Conservation (phyloP, 129 eudicot species). For the Ambrosia trifida region DNA sequence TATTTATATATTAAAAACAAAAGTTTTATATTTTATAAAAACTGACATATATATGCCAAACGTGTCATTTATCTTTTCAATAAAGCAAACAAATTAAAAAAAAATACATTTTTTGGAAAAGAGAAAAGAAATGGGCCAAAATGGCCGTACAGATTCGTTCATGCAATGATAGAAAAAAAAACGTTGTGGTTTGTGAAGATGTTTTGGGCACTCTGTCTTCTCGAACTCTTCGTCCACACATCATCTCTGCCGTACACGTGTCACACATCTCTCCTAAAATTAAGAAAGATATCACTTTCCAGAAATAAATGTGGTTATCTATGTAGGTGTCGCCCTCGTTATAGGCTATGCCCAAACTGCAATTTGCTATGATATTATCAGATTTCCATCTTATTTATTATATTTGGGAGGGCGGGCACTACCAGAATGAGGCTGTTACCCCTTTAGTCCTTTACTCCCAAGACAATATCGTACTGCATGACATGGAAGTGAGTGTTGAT, state of each 20-base stretch:
- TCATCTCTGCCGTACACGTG: slow-evolving; percentile 31
- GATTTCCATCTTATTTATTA: too few relatives aligned
- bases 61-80: not conserved
- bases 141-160: slow-evolving; percentile 37
- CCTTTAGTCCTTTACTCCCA: too few relatives aligned
- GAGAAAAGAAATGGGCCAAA: not conserved
- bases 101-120: not conserved
- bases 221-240: slow-evolving; percentile 27
- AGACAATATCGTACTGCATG: too few relatives aligned
- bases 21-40: too few relatives aligned
- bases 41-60: too few relatives aligned
- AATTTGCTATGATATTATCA: too few relatives aligned
- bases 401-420: too few relatives aligned
- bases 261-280: not conserved
- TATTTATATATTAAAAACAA: too few relatives aligned
- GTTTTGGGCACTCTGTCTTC: slow-evolving; percentile 16
- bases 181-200: not conserved
- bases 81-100: not conserved
- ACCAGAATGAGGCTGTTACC: too few relatives aligned
- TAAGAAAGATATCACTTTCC: slow-evolving; percentile 20
- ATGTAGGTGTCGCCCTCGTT: slow-evolving; percentile 15
- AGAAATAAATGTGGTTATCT: slow-evolving; percentile 13
- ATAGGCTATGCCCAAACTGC: slow-evolving; percentile 11
- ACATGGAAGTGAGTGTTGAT: too few relatives aligned
- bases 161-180: slow-evolving; percentile 23